Evolutionary conservation across 176 grass and related monocot genomes (phyloP).

Genomic region (Hordeum vulgare): DNA sequence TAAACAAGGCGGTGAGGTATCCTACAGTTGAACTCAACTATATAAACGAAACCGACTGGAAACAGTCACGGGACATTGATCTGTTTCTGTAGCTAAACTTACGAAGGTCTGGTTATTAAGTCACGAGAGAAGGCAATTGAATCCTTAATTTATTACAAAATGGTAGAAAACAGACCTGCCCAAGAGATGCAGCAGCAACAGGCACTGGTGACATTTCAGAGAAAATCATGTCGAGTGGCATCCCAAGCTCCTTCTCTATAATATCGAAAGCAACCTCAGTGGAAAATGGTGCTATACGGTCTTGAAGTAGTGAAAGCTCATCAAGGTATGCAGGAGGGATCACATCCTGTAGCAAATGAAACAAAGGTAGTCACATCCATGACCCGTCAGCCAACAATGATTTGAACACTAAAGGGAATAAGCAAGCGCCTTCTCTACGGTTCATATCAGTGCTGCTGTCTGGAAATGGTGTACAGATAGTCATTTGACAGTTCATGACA

Average conservation of each 20-base stretch:
- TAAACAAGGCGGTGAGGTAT: not conserved
- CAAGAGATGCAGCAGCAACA: slow-evolving; percentile 88
- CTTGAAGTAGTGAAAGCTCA: slow-evolving; percentile 87
- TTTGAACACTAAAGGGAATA: not conserved
- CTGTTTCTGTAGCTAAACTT: not conserved
- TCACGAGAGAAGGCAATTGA: not conserved
- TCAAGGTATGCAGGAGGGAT: slow-evolving; percentile 93
- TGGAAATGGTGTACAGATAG: not conserved
- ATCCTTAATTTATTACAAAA: not conserved
- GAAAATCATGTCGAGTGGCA: slow-evolving; percentile 72
- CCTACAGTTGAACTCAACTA: not conserved
- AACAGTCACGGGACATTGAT: not conserved
- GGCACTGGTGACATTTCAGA: slow-evolving; percentile 86
- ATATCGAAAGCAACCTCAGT: slow-evolving; percentile 84
- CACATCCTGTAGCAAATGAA: slow-evolving; percentile 63
- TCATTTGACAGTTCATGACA: not conserved
- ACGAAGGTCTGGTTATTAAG: not conserved
- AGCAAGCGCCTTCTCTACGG: too few relatives aligned
- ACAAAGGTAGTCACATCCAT: not conserved
- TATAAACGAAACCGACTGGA: not conserved
- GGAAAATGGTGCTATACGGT: slow-evolving; percentile 91
- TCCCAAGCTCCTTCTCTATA: slow-evolving; percentile 81
- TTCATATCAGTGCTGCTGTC: not conserved
- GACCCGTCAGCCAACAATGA: not conserved
- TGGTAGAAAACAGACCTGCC: slow-evolving; percentile 52